Evolutionary conservation across 352 stramenopile genomes (phyloP), one percentile per base, ranked within the genome.

Genomic region (Elongisporangium undulatum): DNA sequence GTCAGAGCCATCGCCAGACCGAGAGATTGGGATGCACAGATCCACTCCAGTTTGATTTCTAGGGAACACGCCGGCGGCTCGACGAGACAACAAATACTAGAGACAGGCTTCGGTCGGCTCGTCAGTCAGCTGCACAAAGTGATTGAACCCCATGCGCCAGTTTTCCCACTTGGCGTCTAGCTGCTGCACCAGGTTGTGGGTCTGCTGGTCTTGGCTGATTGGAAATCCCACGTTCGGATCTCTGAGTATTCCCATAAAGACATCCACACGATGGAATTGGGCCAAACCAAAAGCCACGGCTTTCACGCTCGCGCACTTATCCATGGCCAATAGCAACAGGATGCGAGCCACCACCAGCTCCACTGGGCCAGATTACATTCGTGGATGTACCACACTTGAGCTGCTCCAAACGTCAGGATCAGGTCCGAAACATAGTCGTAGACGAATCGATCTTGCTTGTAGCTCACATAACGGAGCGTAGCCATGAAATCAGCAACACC

Each of bases 401-500:
- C 52, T 6, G 72, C 72, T 7, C 58, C 72, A 29, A 77, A 75
- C 22, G 68, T 26, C 54, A 77, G 7, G 9, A 74, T 22, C 1
- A 68, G 68, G 1, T 76, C 71, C 15, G 68, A 72, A 19, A 56
- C 1, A 53, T 72, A 77, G 19, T 39, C 52, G 16, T 10, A 62
- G n/a, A 74, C 38, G 16, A 63, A n/a, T 6, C 50, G 48, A 17
- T 74, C 58, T 17, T 64, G 53, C 21, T 38, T 60, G 49, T 52
- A 61, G 0, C 7, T 66, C 6, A 71, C 52, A 23, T 65, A 59
- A 22, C 34, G 17, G 0, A 76, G 54, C 16, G 66, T 50, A 2
- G 53, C 53, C 72, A 72, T 77, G 24, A 67, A 68, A 13, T 79
- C 57, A 0, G 63, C 63, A 3, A 80, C 61, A 6, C 62, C 5